These are phyloP conservation scores for Spergularia azorica DNA, from an alignment of 179 eudicot genomes.

Conservation along the genomic window DNA sequence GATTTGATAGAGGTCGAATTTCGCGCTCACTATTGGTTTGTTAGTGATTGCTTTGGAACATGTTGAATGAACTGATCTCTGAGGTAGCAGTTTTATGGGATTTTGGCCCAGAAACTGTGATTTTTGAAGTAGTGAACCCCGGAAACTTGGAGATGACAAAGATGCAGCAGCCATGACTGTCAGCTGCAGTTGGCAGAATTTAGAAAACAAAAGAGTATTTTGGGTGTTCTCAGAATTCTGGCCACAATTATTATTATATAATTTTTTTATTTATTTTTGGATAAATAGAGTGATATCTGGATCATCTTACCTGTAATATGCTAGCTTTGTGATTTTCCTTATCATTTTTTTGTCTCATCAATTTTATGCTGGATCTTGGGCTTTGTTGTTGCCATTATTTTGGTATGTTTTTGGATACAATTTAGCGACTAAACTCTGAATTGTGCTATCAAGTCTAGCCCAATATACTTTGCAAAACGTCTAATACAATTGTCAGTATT, in stretches of 20 bases:
- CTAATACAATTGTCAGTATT: too few relatives aligned
- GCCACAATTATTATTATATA: slow-evolving; percentile 22
- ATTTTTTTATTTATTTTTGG: neutral
- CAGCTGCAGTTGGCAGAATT: slow-evolving; percentile 11
- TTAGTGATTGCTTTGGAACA: slow-evolving; percentile 21
- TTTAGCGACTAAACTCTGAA: too few relatives aligned
- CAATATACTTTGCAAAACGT: too few relatives aligned
- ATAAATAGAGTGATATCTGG: neutral
- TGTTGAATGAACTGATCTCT: slow-evolving; percentile 25
- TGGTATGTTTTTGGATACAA: too few relatives aligned
- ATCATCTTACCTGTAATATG: slow-evolving; percentile 11
- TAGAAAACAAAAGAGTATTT: slow-evolving; percentile 24
- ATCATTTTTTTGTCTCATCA: neutral
- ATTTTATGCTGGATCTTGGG: slow-evolving; percentile 1
- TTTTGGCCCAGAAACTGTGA: slow-evolving; percentile 63
- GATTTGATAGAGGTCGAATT: slow-evolving; percentile 63
- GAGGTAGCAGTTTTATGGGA: slow-evolving; percentile 30
- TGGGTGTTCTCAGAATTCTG: slow-evolving; percentile 24
- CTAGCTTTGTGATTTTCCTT: neutral
- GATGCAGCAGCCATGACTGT: slow-evolving; percentile 56
- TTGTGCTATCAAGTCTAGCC: too few relatives aligned
- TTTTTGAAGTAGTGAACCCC: slow-evolving; percentile 40
- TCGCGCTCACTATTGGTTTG: slow-evolving; percentile 41
- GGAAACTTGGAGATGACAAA: slow-evolving; percentile 48
- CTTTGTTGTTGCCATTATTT: neutral